Evolutionary conservation across 2,329 filamentous ascomycete species (phyloP), one percentile per base, ranked within the genome.

Genomic region (Colletotrichum truncatum): DNA sequence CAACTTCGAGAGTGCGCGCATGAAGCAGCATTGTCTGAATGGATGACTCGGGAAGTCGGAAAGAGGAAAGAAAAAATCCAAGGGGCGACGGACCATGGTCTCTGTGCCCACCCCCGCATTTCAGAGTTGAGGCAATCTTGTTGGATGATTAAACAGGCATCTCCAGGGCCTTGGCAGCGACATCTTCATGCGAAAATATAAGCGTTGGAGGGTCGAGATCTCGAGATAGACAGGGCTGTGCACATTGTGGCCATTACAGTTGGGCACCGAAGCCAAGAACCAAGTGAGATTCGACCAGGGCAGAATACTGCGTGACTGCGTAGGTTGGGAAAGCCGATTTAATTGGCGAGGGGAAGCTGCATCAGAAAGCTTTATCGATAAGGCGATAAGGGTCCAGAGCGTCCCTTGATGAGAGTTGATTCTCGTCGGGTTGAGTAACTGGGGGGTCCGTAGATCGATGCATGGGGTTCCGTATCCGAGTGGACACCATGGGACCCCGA

Each of bases 371-470:
- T 57, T 57, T 57, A 48, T 57, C 54, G 41, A 57, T 57, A 57
- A 48, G 54, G 54, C 54, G 54, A 57, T 48, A 57, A 48, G 54
- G 41, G 54, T 57, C 54, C 54, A 48, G 41, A 34, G 52, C 38
- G 38, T 38, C 38, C 46, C 43, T 28, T 12, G 3, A 9, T n/a
- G 34, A 28, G 21, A 56, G 12, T 39, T 26, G 23, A 62, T 55
- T 48, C 62, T 46, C n/a, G 46, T 58, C 51, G 51, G 38, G 38
- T 53, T 23, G 25, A 43, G 39, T 28, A 51, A 30, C 36, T 55
- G 25, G 49, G 63, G 60, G 63, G 57, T 26, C 63, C 58, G 58
- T 25, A 63, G 63, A 66, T 66, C 63, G 43, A 51, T 62, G 30
- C 63, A 63, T 46, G 57, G 63, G 53, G 28, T 36, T 43, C n/a